Conservation (phyloP, 768 basidiomycete species). For the Tulasnella sp. region DNA sequence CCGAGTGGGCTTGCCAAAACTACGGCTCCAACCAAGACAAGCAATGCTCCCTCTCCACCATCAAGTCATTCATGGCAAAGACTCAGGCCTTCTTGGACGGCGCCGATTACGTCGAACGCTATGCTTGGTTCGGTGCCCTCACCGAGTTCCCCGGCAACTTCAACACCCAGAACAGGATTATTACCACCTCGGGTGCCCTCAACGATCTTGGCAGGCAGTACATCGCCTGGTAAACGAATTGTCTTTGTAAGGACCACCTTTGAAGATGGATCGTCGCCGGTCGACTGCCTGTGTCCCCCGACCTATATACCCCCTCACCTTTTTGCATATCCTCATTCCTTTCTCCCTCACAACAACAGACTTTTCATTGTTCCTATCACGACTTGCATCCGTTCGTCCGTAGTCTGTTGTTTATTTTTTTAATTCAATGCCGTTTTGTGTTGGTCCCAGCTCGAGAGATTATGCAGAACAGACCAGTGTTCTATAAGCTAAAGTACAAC, state of each 20-base stretch:
- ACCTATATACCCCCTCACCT: background rate
- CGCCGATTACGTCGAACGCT: slow-evolving; percentile 43
- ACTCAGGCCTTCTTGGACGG: slow-evolving; percentile 40
- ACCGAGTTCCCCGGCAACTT: slow-evolving; percentile 52
- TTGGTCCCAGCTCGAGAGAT: background rate
- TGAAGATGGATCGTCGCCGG: background rate
- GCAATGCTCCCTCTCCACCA: slow-evolving; percentile 44
- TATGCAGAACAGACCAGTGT: background rate
- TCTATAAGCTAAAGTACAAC: background rate
- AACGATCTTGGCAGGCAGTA: slow-evolving; percentile 53
- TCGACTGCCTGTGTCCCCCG: background rate
- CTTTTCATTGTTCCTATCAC: background rate
- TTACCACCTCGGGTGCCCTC: slow-evolving; percentile 46
- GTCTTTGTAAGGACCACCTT: background rate
- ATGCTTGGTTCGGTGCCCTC: slow-evolving; percentile 63
- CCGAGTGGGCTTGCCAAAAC: slow-evolving; percentile 65
- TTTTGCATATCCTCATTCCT: background rate
- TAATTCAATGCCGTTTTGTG: background rate
- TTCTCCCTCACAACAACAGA: background rate
- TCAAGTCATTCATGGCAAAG: slow-evolving; percentile 49
- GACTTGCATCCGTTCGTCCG: background rate
- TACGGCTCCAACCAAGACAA: slow-evolving; percentile 34
- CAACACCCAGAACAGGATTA: slow-evolving; percentile 50
- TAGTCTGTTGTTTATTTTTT: slow-evolving; percentile 10
- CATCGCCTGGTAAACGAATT: slow-evolving; percentile 39